phyloP scores from a whole-genome alignment of 371 early-diverging fungal species.

The Vairimorpha necatrix region DNA sequence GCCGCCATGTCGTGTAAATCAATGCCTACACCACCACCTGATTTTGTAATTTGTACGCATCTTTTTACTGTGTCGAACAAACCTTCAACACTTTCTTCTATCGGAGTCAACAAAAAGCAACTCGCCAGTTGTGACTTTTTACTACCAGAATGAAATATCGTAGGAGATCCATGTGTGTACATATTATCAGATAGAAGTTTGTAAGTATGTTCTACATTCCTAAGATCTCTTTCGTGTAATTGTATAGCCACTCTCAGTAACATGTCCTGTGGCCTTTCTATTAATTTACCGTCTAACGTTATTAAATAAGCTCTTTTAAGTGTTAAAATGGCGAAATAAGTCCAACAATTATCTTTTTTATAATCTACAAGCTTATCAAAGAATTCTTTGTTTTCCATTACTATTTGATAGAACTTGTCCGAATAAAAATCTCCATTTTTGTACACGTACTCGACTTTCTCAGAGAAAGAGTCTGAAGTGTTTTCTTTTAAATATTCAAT shows the following conservation, averaged over 20 bases:
- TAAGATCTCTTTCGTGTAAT: conserved; percentile 83
- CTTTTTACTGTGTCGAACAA: conserved; percentile 91
- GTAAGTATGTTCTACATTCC: conserved; percentile 86
- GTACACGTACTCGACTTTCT: conserved; percentile 76
- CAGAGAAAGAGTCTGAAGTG: conserved; percentile 80
- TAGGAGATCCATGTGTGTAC: conserved; percentile 95
- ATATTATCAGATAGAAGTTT: conserved; percentile 81
- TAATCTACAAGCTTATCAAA: conserved; percentile 83
- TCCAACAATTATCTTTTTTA: conserved; percentile 86
- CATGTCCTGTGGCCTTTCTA: conserved; percentile 95
- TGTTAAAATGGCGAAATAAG: conserved; percentile 96
- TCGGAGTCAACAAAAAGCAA: conserved; percentile 89
- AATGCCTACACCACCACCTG: conserved; percentile 92
- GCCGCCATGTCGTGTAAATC: conserved; percentile 82
- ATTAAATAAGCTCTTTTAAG: conserved; percentile 90
- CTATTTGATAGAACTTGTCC: conserved; percentile 69
- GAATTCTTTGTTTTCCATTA: conserved; percentile 72
- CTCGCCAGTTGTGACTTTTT: conserved; percentile 84
- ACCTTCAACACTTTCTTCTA: conserved; percentile 78
- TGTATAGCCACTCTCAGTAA: conserved; percentile 94
- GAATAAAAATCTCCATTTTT: conserved; percentile 78
- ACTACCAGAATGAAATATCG: conserved; percentile 94
- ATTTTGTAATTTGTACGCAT: conserved; percentile 91
- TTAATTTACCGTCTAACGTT: conserved; percentile 71
- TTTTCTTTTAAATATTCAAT: conserved; percentile 89